Base-by-base conservation (phyloP, 2,329 filamentous ascomycete species). In the Madurella mycetomatis region DNA sequence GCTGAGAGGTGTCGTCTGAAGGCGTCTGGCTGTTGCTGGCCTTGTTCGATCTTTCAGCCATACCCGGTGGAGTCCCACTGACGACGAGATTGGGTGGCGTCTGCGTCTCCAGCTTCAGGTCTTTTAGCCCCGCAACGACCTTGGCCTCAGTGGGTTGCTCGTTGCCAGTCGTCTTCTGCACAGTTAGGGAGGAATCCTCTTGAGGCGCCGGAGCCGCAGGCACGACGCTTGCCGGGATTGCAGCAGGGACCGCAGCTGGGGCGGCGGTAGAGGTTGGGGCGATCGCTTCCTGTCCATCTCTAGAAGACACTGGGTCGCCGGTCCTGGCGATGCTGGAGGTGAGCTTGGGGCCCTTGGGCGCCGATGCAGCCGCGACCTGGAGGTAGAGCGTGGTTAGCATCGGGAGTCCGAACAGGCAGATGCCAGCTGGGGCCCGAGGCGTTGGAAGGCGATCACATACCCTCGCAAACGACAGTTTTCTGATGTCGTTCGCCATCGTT, bases 391-490 rank as follows among this genome's bases (percentile, higher is more conserved):
- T 30, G 47, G 39, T 16, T 25, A 25, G 25, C 25, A 25, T 25
- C 25, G 25, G 25, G 7, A 25, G 25, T 7, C 25, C 25, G 25
- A 25, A 25, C 25, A 25, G 25, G 7, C 30, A 30, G 13, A 30
- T 25, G 17, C 25, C 9, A 18, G 18, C 37, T n/a, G n/a, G 46
- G 12, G 17, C 2, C 41, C 5, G 48, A 41, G 45, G 12, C 43
- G 44, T 44, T 11, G 17, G 13, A 17, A 16, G 47, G 44, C 16
- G 37, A 47, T 34, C 40, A 56, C 76, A 55, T 74, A 89, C 87
- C 80, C 88, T 90, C 72, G 87, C 87, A 76, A 91, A 91, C 42
- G 87, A 89, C 63, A 85, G 80, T 71, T 82, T 84, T 50, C 73
- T 73, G 52, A 73, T 60, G 61, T 79, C 77, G 58, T 75, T 65